phyloP scores from a whole-genome alignment of 108 stramenopile species.

The Poteriospumella lacustris region DNA sequence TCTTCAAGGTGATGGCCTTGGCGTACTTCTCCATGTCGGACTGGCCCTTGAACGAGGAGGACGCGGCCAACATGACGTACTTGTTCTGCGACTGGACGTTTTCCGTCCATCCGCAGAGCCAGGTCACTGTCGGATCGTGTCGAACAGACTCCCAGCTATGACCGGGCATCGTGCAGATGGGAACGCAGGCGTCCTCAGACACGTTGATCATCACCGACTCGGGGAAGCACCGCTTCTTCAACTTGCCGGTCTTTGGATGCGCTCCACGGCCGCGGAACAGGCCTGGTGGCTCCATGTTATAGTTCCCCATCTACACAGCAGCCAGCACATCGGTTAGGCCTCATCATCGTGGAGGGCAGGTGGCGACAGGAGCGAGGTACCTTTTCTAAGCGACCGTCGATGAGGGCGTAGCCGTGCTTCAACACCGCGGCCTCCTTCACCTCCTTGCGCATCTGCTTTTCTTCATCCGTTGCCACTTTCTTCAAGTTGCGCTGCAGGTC shows the following conservation, averaged over 20 bases:
- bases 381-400: constrained; percentile 94
- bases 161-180: constrained; percentile 82
- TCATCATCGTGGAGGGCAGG: not conserved
- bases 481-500: constrained; percentile 72
- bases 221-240: constrained; percentile 79
- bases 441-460: constrained; percentile 79
- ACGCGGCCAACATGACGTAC: constrained; percentile 96
- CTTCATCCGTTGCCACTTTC: constrained; percentile 86
- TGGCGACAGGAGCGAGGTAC: constrained; percentile 54
- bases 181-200: constrained; percentile 72
- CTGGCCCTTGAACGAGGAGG: constrained; percentile 97
- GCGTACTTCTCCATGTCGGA: constrained; percentile 91
- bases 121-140: constrained; percentile 93
- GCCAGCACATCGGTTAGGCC: not conserved
- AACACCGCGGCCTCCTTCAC: constrained; percentile 56
- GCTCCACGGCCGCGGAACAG: constrained; percentile 96
- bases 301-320: constrained; percentile 56
- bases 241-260: constrained; percentile 96
- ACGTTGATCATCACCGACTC: constrained; percentile 44
- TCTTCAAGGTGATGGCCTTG: constrained; percentile 90
- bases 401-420: constrained; percentile 79
- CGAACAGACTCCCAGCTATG: constrained; percentile 87
- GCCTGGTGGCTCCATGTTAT: constrained; percentile 85
- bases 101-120: constrained; percentile 96
- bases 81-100: constrained; percentile 76